Conservation (phyloP, 2,329 filamentous ascomycete species). For the Talaromyces atroroseus region DNA sequence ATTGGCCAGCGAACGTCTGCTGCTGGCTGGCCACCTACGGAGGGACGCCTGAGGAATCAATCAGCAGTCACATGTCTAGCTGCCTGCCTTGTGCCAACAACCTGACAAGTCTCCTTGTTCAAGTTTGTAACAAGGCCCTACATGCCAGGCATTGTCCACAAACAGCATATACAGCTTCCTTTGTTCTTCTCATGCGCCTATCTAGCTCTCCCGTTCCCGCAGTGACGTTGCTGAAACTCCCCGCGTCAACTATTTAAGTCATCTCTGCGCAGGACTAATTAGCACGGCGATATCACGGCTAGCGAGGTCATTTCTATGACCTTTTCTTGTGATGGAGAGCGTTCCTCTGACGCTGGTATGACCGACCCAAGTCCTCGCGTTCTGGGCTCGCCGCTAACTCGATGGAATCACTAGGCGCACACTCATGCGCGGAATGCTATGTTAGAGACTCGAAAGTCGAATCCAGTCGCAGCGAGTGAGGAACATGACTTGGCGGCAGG, state of each 20-base stretch:
- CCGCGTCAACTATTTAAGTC: neutral
- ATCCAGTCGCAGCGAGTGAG: conserved; percentile 76
- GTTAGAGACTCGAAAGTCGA: conserved; percentile 59
- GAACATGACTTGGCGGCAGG: conserved; percentile 84
- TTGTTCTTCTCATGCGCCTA: neutral
- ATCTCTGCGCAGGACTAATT: neutral
- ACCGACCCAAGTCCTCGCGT: conserved; percentile 4
- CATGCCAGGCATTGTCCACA: too few relatives aligned
- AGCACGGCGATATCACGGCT: neutral
- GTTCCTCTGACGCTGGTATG: conserved; percentile 62
- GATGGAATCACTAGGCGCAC: conserved; percentile 58
- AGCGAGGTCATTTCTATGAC: neutral
- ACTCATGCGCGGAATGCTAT: conserved; percentile 83
- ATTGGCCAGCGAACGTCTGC: neutral
- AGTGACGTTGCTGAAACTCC: neutral
- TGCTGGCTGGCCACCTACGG: too few relatives aligned
- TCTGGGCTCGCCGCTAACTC: conserved; percentile 13
- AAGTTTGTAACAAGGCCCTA: too few relatives aligned
- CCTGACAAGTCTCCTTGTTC: neutral
- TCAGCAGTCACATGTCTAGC: neutral
- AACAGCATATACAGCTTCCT: too few relatives aligned
- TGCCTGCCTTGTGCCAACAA: neutral
- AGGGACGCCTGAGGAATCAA: neutral
- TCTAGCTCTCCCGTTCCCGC: neutral
- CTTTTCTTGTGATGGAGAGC: conserved; percentile 54